Conservation (phyloP, 805 yeast species). For the Lipomyces yamanashiensis region DNA sequence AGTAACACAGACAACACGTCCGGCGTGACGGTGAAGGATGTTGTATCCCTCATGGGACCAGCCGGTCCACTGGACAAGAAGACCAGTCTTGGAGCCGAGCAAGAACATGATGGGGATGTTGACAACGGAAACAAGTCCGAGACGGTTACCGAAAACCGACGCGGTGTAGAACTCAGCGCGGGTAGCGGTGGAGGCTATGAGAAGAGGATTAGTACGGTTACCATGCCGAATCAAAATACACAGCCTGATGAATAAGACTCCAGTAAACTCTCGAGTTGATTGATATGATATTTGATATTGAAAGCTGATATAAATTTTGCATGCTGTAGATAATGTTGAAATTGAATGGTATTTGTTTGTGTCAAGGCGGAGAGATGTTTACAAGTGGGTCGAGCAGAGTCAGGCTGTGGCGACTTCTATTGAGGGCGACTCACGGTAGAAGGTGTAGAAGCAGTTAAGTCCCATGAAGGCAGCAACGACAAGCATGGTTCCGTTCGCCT, state of each 20-base stretch:
- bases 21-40: constrained; percentile 37
- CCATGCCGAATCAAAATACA: no score
- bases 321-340: no score
- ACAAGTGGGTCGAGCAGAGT: no score
- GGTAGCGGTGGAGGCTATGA: constrained; percentile 11
- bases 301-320: neutral
- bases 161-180: constrained; percentile 22
- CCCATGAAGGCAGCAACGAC: constrained; percentile 33
- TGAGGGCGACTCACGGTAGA: constrained; percentile 27
- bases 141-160: constrained; percentile 34
- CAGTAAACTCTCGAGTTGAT: no score
- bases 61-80: constrained; percentile 38
- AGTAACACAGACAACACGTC: constrained; percentile 37
- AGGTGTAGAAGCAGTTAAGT: constrained; percentile 35
- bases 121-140: constrained; percentile 37
- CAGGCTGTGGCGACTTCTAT: neutral
- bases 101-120: constrained; percentile 38
- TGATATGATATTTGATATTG: neutral
- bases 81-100: constrained; percentile 38
- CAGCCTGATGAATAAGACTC: no score
- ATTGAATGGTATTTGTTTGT: no score
- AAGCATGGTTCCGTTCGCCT: constrained; percentile 36
- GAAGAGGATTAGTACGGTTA: neutral
- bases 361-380: no score
- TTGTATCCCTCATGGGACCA: constrained; percentile 38